Conservation (phyloP, 352 stramenopile species). For the Pythium sp. region DNA sequence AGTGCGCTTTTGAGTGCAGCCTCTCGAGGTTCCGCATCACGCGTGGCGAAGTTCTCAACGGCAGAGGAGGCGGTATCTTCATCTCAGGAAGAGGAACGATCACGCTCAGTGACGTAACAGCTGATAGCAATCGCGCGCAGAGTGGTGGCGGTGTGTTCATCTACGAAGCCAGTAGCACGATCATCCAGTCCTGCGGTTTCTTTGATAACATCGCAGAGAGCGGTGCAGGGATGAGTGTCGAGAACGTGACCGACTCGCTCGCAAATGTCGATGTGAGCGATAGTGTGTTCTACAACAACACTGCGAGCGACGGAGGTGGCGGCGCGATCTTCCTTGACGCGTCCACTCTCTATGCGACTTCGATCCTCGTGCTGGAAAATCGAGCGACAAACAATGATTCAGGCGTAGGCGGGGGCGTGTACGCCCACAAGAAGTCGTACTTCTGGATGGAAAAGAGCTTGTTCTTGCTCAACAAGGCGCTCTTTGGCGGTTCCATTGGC, state of each 20-base stretch:
- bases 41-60: constrained; percentile 17
- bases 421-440: constrained; percentile 9
- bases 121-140: constrained; percentile 30
- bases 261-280: not conserved
- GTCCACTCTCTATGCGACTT: not conserved
- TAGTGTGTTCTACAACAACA: constrained; percentile 52
- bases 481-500: constrained; percentile 29
- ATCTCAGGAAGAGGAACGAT: constrained; percentile 24
- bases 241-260: not conserved
- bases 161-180: constrained; percentile 14
- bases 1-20: constrained; percentile 21
- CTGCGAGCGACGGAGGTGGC: constrained; percentile 22
- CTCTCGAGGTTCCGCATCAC: constrained; percentile 26
- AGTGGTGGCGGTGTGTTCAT: constrained; percentile 34
- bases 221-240: constrained; percentile 26
- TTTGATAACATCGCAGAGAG: constrained; percentile 24
- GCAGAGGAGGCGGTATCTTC: constrained; percentile 32
- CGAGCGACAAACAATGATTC: constrained; percentile 14
- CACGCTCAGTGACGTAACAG: constrained; percentile 18
- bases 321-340: constrained; percentile 25
- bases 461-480: constrained; percentile 33
- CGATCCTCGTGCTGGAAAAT: constrained; percentile 35
- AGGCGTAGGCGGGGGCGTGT: constrained; percentile 33
- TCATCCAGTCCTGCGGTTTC: constrained; percentile 20
- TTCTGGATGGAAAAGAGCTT: constrained; percentile 24